Conservation (phyloP, 805 yeast species). For the Lipomyces sp. region DNA sequence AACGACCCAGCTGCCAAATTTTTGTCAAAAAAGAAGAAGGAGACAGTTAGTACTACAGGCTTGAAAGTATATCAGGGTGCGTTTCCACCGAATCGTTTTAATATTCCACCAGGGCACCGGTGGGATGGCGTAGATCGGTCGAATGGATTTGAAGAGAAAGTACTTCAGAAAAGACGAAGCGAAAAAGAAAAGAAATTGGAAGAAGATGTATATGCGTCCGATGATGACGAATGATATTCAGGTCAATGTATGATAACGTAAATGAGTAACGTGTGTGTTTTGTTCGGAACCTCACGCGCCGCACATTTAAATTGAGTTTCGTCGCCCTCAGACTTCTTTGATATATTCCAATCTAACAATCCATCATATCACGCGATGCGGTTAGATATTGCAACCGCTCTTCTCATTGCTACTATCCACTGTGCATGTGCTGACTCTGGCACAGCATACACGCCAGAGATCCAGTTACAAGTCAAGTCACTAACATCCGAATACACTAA, state of each 20-base stretch:
- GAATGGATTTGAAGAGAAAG: conserved; percentile 77
- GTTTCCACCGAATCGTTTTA: conserved; percentile 72
- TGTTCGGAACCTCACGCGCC: not conserved
- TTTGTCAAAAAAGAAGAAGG: conserved; percentile 41
- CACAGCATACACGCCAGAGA: not conserved
- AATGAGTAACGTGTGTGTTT: not conserved
- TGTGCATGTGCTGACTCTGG: not conserved
- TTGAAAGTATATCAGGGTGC: conserved; percentile 60
- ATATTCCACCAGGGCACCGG: conserved; percentile 73
- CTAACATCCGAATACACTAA: not conserved
- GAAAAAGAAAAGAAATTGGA: conserved; percentile 35
- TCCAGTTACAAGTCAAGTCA: conserved; percentile 11
- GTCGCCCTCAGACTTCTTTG: too few relatives aligned
- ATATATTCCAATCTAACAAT: too few relatives aligned
- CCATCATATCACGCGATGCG: not conserved
- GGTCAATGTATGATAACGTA: not conserved
- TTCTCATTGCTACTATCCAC: not conserved
- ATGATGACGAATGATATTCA: conserved; percentile 19
- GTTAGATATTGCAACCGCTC: not conserved
- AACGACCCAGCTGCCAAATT: conserved; percentile 72
- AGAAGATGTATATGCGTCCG: conserved; percentile 35
- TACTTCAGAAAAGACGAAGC: conserved; percentile 51
- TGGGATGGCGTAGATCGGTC: conserved; percentile 95
- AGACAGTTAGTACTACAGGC: conserved; percentile 48
- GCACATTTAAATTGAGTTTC: not conserved